These are phyloP conservation scores for Blastocystis hominis DNA, from an alignment of 352 stramenopile genomes.

Conservation along the genomic window DNA sequence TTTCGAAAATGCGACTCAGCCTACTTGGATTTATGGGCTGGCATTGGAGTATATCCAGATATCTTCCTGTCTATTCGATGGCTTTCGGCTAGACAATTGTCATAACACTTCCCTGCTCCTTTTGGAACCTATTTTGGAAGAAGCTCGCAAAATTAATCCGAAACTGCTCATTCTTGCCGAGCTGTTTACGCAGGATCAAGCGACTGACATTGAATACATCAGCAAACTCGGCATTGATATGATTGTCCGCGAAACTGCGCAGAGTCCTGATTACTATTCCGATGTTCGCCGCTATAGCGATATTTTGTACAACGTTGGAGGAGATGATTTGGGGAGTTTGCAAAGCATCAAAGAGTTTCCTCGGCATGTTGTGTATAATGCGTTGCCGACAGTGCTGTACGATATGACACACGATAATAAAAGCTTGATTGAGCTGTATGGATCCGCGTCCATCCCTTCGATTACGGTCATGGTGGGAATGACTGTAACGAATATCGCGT, in stretches of 20 bases:
- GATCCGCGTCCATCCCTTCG: background rate
- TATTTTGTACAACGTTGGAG: conserved; percentile 10
- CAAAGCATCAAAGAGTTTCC: conserved; percentile 7
- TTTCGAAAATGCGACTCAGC: background rate
- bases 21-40: background rate
- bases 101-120: conserved; percentile 58
- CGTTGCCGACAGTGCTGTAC: conserved; percentile 56
- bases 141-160: conserved; percentile 49
- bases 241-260: conserved; percentile 53
- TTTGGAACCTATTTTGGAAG: background rate
- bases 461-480: conserved; percentile 26
- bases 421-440: background rate
- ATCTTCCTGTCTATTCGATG: conserved; percentile 57
- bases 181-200: conserved; percentile 57
- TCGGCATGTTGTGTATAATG: background rate
- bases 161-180: conserved; percentile 55
- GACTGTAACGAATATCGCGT: conserved; percentile 2
- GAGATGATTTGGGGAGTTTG: conserved; percentile 25
- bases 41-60: conserved; percentile 57
- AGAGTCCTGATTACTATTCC: background rate
- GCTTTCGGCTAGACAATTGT: conserved; percentile 59
- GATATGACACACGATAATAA: conserved; percentile 60
- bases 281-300: conserved; percentile 3
- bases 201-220: conserved; percentile 58
- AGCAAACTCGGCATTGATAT: conserved; percentile 55